These are phyloP conservation scores for Hypericum androsaemum DNA, from an alignment of 345 rosid species.

Conservation along the genomic window DNA sequence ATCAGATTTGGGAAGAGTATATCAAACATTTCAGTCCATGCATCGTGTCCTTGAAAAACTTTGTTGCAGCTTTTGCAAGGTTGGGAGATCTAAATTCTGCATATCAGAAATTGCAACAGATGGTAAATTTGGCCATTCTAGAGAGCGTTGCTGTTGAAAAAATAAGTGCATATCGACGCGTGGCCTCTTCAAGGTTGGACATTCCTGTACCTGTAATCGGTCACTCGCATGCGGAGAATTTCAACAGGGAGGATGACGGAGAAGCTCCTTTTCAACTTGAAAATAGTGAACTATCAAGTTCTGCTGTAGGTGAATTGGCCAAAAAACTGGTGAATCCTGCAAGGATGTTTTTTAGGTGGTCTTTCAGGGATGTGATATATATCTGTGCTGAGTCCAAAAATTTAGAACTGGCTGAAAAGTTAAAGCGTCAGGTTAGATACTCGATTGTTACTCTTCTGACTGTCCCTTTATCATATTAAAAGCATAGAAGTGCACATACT, in stretches of 20 bases:
- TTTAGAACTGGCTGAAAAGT: conserved; percentile 52
- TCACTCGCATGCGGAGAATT: conserved; percentile 28
- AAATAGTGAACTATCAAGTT: conserved; percentile 17
- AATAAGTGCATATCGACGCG: not conserved
- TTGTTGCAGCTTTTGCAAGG: conserved; percentile 54
- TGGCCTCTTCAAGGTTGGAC: conserved; percentile 43
- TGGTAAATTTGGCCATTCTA: conserved; percentile 44
- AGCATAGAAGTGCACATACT: not conserved
- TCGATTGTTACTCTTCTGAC: not conserved
- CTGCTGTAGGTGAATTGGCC: conserved; percentile 14
- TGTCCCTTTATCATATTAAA: not conserved
- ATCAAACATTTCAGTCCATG: conserved; percentile 44
- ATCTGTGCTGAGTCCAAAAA: conserved; percentile 53
- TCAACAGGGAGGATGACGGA: conserved; percentile 21
- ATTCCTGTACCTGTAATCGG: conserved; percentile 52
- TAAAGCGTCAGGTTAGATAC: conserved; percentile 59
- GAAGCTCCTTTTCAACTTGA: conserved; percentile 11
- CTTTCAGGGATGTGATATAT: conserved; percentile 51
- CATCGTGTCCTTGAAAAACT: conserved; percentile 35
- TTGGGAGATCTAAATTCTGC: conserved; percentile 68
- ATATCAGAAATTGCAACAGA: conserved; percentile 51
- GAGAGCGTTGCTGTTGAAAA: conserved; percentile 22
- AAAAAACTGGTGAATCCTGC: conserved; percentile 15
- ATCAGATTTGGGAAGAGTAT: conserved; percentile 59
- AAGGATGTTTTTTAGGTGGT: conserved; percentile 33